phyloP scores from a whole-genome alignment of 495 filamentous ascomycete species.

The Penicillium paxilli region DNA sequence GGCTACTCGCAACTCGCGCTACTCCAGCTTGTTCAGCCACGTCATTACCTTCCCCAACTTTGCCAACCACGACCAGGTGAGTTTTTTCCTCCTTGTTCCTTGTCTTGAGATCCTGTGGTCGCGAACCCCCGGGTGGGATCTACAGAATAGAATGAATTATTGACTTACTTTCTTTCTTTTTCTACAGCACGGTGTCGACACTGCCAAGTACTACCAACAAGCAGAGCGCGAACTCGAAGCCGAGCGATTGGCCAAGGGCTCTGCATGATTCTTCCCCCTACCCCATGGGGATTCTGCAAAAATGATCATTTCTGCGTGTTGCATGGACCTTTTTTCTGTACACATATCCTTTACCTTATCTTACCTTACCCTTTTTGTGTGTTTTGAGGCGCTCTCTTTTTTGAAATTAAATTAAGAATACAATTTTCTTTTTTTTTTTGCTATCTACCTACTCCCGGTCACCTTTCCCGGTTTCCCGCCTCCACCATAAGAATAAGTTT shows the following conservation, averaged over 20 bases:
- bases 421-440: constrained; percentile 6
- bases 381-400: constrained; percentile 29
- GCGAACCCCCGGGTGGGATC: too few species aligned
- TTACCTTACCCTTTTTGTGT: too few species aligned
- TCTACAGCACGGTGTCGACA: constrained; percentile 94
- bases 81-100: constrained; percentile 2
- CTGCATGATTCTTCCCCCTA: constrained; percentile 25
- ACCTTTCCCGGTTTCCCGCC: too few species aligned
- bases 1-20: constrained; percentile 87
- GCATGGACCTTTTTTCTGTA: constrained; percentile 30
- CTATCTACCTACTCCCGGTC: not conserved
- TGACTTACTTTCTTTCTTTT: constrained; percentile 19
- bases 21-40: constrained; percentile 77
- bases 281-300: too few species aligned
- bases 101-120: not conserved
- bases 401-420: constrained; percentile 27
- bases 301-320: constrained; percentile 8
- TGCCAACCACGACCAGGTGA: constrained; percentile 87
- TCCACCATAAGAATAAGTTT: too few species aligned
- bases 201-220: constrained; percentile 94
- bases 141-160: too few species aligned
- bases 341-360: constrained; percentile 33
- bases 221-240: constrained; percentile 93
- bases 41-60: constrained; percentile 95
- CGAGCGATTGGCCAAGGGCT: constrained; percentile 51